Evolutionary conservation across 2,329 filamentous ascomycete species (phyloP).

Genomic region (Aspergillus novoparasiticus): DNA sequence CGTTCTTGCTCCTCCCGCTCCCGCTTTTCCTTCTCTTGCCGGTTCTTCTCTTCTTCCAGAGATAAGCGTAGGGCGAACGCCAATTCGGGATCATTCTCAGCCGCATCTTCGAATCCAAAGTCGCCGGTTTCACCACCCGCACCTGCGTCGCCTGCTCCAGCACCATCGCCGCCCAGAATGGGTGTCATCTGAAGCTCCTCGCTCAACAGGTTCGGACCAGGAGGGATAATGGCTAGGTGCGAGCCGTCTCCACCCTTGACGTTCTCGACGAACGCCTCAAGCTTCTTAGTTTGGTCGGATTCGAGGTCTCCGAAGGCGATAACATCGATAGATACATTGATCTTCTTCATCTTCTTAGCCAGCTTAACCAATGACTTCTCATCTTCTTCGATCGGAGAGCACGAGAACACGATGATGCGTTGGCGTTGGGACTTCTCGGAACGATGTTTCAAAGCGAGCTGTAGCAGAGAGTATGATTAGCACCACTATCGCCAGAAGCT

Average conservation of each 20-base stretch:
- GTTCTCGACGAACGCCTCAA: conserved; percentile 88
- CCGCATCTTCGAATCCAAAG: conserved; percentile 80
- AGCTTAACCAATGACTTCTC: conserved; percentile 86
- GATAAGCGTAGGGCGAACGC: conserved; percentile 95
- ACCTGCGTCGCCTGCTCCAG: conserved; percentile 52
- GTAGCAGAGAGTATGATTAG: conserved; percentile 19
- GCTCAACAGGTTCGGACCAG: conserved; percentile 87
- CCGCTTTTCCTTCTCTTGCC: conserved; percentile 82
- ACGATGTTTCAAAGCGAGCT: conserved; percentile 96
- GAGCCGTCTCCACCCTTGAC: conserved; percentile 92
- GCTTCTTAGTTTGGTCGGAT: conserved; percentile 83
- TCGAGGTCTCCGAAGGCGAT: conserved; percentile 92
- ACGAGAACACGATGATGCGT: conserved; percentile 95
- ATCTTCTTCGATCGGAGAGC: conserved; percentile 86
- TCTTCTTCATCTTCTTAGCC: conserved; percentile 99
- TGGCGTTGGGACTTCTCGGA: conserved; percentile 97
- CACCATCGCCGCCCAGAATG: conserved; percentile 82
- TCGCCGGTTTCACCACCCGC: conserved; percentile 59
- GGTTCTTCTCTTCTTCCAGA: conserved; percentile 95
- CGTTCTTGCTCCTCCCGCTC: conserved; percentile 71
- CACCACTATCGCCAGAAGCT: neutral
- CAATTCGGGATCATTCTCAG: conserved; percentile 81
- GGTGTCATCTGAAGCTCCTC: conserved; percentile 88
- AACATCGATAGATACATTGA: conserved; percentile 90
- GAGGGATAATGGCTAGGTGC: conserved; percentile 85